Base-by-base conservation (phyloP, 257 asterid genomes). In the Solanum megistacrolobum region DNA sequence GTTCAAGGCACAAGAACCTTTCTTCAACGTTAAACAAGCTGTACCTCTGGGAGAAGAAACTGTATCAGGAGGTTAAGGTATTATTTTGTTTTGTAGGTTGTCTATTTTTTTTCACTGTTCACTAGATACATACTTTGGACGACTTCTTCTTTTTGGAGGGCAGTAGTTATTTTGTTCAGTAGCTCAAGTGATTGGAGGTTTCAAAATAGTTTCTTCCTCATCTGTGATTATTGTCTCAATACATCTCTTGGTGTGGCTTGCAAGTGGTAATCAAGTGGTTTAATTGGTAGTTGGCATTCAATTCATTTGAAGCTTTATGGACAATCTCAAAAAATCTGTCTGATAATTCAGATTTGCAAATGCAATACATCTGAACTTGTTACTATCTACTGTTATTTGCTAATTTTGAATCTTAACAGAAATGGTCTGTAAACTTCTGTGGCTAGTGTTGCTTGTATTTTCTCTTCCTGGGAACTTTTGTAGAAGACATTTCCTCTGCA, bases 21-120 rank as follows among this genome's bases (percentile, higher is more conserved):
- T 96, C 99, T 43, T 97, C 99, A 62, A 96, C 96, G 16, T 92
- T 97, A 88, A 98, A 94, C 52, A 96, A 97, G 92, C 91, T 97
- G 75, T 90, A 91, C 91, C 94, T 97, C 66, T 97, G 99, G 99
- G 99, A 97, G 96, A 97, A 96, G 92, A 97, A 97, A 87, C 91
- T 97, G 89, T 94, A 91, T 87, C 98, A 97, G 86, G 99, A 97
- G 91, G 99, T 97, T 41, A 97, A 96, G 99, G 99, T 97, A 91
- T 55, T 84, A 73, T 79, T 88, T 84, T 48, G 48, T 78, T 74
- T 39, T 84, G 20, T 5, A 46, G 83, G 82, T 85, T 60, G 52
- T 83, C 83, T 88, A 74, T 38, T 25, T 85, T 46, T 82, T 29
- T 68, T 21, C 72, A 41, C 62, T 87, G 46, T 83, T 31, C 52